Evolutionary conservation across 345 rosid species (phyloP).

Genomic region (Psidium guajava): DNA sequence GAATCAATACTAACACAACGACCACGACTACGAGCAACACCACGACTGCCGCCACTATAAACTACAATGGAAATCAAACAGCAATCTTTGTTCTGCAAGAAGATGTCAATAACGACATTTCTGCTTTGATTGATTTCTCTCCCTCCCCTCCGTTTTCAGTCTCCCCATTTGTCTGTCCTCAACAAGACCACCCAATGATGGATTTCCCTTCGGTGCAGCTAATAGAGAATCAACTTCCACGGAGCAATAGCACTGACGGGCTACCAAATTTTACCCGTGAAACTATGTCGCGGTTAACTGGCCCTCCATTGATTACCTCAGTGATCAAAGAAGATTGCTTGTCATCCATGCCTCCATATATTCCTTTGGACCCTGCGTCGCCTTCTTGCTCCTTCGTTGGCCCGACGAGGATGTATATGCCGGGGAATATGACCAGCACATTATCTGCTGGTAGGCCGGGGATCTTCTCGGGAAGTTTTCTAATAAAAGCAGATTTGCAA

Average conservation of each 20-base stretch:
- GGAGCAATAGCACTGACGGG: neutral
- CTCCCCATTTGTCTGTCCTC: conserved; percentile 27
- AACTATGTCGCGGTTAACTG: conserved; percentile 16
- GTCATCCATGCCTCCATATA: conserved; percentile 60
- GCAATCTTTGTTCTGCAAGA: conserved; percentile 48
- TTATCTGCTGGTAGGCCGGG: conserved; percentile 35
- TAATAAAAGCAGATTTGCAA: conserved; percentile 39
- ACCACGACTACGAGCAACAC: conserved; percentile 6
- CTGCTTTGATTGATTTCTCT: conserved; percentile 77
- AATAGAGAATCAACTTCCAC: conserved; percentile 19
- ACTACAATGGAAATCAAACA: conserved; percentile 27
- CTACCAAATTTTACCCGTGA: neutral
- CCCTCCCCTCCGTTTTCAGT: conserved; percentile 44
- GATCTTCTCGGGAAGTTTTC: conserved; percentile 23
- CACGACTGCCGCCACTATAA: neutral
- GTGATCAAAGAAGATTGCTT: conserved; percentile 65
- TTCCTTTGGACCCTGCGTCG: conserved; percentile 43
- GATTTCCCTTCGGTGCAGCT: conserved; percentile 40
- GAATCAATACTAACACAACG: conserved; percentile 5
- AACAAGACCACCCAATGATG: conserved; percentile 30
- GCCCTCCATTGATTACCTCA: conserved; percentile 18
- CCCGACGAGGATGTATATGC: conserved; percentile 30
- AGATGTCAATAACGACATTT: conserved; percentile 65
- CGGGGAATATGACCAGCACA: conserved; percentile 24
- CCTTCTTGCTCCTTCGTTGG: conserved; percentile 41